Base-by-base conservation (phyloP, 768 basidiomycete species). In the Rhodotorula kratochvilovae region DNA sequence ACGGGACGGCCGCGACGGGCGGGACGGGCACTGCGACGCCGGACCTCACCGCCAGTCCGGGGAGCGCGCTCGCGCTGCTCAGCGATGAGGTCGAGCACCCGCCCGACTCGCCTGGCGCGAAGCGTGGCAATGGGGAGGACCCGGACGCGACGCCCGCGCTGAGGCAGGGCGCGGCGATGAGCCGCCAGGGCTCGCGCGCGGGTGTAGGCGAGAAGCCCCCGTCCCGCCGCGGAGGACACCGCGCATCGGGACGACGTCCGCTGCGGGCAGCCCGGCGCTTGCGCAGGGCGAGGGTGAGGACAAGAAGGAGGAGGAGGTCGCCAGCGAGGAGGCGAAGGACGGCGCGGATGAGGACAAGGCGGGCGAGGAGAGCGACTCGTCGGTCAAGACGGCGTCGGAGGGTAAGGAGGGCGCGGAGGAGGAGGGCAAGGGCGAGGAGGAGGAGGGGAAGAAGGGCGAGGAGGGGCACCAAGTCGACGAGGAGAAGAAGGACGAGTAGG, bases 201-300 rank as follows among this genome's bases (percentile, higher is more conserved):
- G 11, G 48, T 25, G 51, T 39, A 1, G 39, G 62, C 4, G 35
- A 57, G 27, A 64, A 69, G 58, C 68, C 68, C 31, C 68, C 68
- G 62, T 69, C 5, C 68, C 68, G 25, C 68, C 68, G 56, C 35
- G 62, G 5, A 46, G 68, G 23, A 69, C 68, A n/a, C 68, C 68
- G 42, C 36, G 68, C 5, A 63, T 64, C 17, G 62, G 62, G 17
- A 63, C 62, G 51, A 31, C 62, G 31, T 35, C 31, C 23, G 27
- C 61, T 11, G 19, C 42, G 39, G 27, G 27, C 2, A 69, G 68
- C 25, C 68, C 68, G n/a, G 50, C n/a, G 10, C 29, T 69, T 2
- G 46, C 12, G 25, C 46, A 63, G 46, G 27, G 33, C 2, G 36
- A 33, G 31, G 48, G 13, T 33, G 33, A 36, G 36, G 8, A 35